Base-by-base conservation (phyloP, 768 basidiomycete species). In the Porphyrellus cyaneotinctus region DNA sequence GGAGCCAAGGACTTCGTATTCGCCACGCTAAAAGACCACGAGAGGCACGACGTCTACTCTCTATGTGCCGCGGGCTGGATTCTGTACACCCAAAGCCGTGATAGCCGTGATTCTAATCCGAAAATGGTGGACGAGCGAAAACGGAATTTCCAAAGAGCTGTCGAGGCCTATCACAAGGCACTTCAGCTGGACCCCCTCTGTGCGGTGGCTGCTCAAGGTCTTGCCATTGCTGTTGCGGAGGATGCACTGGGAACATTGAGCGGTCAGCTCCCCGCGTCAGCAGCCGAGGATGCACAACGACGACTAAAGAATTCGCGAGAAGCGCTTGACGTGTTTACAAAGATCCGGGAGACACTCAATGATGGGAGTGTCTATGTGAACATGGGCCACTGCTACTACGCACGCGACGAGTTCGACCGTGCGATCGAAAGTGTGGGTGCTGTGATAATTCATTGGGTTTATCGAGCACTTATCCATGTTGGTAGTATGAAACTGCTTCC, bases 381-480 rank as follows among this genome's bases (percentile, higher is more conserved):
- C 67, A 95, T 97, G 77, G 97, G 95, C 0, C 97, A 98, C 63
- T 97, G 94, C 62, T 89, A 94, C 66, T 95, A 91, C 64, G 81
- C 84, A 18, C 78, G 91, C 46, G 95, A 97, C 53, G 95, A 99
- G 66, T 97, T 87, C 65, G 95, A 98, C 58, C 80, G 90, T 44
- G 95, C 97, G 1, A 95, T 98, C 57, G 95, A 99, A 70, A 90
- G 91, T 63, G 95, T 97, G 66, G 67, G 84, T 76, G 3, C 15
- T 12, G 9, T 33, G 24, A 20, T 20, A 3, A 14, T 3, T 3
- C 17, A 12, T 47, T 35, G 26, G 13, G 4, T 12, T 15, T 13
- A 12, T 17, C 17, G 28, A 22, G 20, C 30, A 15, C 44, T 47
- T 23, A 48, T 36, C 56, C 43, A 26, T 15, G 20, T 45, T 43